Base-by-base conservation (phyloP, 2,329 filamentous ascomycete genomes). In the Diaporthe sp. region DNA sequence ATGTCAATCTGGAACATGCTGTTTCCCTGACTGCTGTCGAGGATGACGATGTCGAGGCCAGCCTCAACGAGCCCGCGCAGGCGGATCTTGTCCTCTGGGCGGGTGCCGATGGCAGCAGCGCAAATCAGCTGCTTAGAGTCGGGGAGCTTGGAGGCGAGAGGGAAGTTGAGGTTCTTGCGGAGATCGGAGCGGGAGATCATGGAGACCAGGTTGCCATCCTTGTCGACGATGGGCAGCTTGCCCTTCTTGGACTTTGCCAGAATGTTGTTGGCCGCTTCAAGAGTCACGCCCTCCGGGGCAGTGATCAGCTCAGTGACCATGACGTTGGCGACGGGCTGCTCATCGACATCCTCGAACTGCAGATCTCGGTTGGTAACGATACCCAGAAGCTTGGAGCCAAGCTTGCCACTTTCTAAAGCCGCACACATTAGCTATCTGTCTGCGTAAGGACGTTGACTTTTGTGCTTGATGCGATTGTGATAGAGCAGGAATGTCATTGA, bases 1-100 rank as follows among this genome's bases (percentile, higher is more conserved):
- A 99, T 99, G 77, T 98, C 95, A 78, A 98, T 93, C 88, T 98
- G 96, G 90, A 96, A 99, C 89, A 98, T 95, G 87, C 94, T 97
- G 91, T 98, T 98, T 79, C 97, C 97, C 88, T 99, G 97, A 83
- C 94, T 97, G 87, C 94, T 97, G 89, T 99, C 97, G 72, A 99
- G 91, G 80, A 99, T 90, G 79, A 98, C 96, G 84, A 99, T 94
- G 82, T 99, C 97, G 71, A 99, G 91, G 78, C 97, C 97, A 80
- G 97, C 97, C 75, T 98, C 96, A 55, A 98, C 96, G 62, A 99
- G 92, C 85, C 95, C 94, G 86, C 94, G 88, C 58, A 99, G 90
- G 79, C 97, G 93, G 75, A 88, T 85, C 89, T 98, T 98, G 86
- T 99, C 97, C 85, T 97, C 95, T 67, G 95, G 95, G 44, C 97